Evolutionary conservation across 192 early-diverging fungal genomes (phyloP).

Genomic region (Phlyctochytrium bullatum): DNA sequence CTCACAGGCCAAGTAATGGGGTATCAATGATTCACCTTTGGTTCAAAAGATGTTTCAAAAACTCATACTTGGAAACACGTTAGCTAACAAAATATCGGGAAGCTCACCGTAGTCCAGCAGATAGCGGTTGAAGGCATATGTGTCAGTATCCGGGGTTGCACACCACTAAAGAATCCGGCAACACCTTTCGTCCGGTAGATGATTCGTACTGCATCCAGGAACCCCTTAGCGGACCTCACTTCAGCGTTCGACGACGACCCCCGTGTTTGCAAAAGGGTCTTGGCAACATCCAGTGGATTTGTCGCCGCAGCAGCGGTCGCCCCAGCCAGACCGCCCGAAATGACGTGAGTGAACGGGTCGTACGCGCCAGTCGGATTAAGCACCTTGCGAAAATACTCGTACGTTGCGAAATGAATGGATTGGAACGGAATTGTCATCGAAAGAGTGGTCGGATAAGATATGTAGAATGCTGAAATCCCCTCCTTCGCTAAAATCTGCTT

Average conservation of each 20-base stretch:
- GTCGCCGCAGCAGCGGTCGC: slow-evolving; percentile 83
- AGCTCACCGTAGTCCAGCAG: slow-evolving; percentile 75
- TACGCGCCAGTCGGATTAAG: slow-evolving; percentile 80
- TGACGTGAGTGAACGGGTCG: slow-evolving; percentile 82
- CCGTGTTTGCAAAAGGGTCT: slow-evolving; percentile 93
- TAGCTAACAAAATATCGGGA: neutral
- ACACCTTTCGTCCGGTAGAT: slow-evolving; percentile 78
- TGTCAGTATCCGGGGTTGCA: slow-evolving; percentile 75
- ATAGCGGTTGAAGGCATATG: slow-evolving; percentile 94
- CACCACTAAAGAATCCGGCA: slow-evolving; percentile 70
- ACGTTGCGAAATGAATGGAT: slow-evolving; percentile 87
- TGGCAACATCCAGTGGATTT: slow-evolving; percentile 93
- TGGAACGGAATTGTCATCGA: slow-evolving; percentile 96
- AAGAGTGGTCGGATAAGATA: slow-evolving; percentile 92
- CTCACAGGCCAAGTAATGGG: too few species aligned
- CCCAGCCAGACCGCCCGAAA: slow-evolving; percentile 86
- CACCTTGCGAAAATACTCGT: slow-evolving; percentile 81
- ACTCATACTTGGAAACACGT: neutral
- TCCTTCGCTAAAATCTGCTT: slow-evolving; percentile 66
- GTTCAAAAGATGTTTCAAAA: neutral
- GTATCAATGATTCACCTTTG: too few species aligned
- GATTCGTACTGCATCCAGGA: slow-evolving; percentile 65
- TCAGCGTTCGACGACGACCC: slow-evolving; percentile 70
- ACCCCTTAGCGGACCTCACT: slow-evolving; percentile 69
- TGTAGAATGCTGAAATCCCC: slow-evolving; percentile 83